Evolutionary conservation across 768 basidiomycete species (phyloP).

Genomic region (Mycena haematopus): DNA sequence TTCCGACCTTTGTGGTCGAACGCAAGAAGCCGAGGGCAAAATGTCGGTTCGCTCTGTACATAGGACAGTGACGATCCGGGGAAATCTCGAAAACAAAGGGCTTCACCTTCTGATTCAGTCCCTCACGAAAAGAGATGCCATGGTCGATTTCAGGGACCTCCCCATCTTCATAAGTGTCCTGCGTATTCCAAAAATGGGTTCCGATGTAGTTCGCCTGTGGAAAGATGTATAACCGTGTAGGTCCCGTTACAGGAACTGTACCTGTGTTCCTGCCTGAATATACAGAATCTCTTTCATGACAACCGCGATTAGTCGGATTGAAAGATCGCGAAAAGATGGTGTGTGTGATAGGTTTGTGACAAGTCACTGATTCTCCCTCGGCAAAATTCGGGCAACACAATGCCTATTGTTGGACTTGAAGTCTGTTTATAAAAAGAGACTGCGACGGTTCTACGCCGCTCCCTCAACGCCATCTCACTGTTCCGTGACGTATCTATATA

Average conservation of each 20-base stretch:
- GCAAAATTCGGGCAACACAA: too few species aligned
- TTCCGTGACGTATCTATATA: constrained; percentile 7
- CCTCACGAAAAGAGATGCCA: constrained; percentile 73
- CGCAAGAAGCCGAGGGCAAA: constrained; percentile 67
- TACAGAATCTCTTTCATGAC: constrained; percentile 81
- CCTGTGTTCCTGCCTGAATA: constrained; percentile 48
- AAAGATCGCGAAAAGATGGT: too few species aligned
- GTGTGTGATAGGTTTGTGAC: background rate
- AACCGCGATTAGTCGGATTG: too few species aligned
- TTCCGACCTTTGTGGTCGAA: constrained; percentile 70
- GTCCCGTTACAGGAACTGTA: too few species aligned
- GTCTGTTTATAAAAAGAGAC: too few species aligned
- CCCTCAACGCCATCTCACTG: background rate
- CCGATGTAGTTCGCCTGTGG: constrained; percentile 68
- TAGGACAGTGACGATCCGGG: constrained; percentile 6
- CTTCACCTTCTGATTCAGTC: constrained; percentile 53
- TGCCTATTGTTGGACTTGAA: too few species aligned
- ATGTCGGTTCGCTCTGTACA: constrained; percentile 51
- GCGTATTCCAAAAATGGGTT: constrained; percentile 85
- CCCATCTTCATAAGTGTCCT: constrained; percentile 60
- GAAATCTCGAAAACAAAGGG: constrained; percentile 3
- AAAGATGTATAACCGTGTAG: too few species aligned
- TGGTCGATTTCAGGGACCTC: constrained; percentile 54
- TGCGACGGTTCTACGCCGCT: too few species aligned
- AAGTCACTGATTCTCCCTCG: too few species aligned